Base-by-base conservation (phyloP, 2,329 filamentous ascomycete genomes). In the Periconia sp. region DNA sequence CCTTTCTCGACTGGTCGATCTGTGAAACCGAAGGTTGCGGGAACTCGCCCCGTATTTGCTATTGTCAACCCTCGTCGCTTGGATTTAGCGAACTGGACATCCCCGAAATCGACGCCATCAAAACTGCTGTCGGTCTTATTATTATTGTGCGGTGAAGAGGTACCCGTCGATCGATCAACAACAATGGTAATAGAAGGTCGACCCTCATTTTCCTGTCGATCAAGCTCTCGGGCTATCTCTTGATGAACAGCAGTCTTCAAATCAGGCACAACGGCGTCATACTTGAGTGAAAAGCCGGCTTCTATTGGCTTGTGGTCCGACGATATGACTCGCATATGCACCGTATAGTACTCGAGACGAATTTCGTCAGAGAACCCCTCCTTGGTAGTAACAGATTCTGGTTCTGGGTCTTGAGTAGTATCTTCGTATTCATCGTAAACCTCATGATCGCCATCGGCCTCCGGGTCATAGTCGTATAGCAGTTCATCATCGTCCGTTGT, bases 221-320 rank as follows among this genome's bases (percentile, higher is more conserved):
- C 94, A 8, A 97, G 79, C 65, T 96, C 90, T 51, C 89, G 84
- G 1, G 90, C 92, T 13, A 97, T 90, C 67, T 97, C 92, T 52
- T 90, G 85, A 57, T 96, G 89, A 0, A 97, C 81, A 57, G 85
- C 88, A 1, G 91, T 85, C 70, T 95, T 97, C 23, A 96, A 77
- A 27, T 93, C 87, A 0, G 92, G 89, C 0, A 95, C 86, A 1
- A 96, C 90, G 0, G 90, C 89, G 57, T 97, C 90, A 68, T 94
- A 97, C 43, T 89, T 87, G 8, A 99, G 75, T 0, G 84, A 88
- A 68, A 97, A 97, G 1, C 92, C 79, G 1, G 92, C 91, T 54
- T 87, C 85, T 1, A 99, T 77, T 0, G 94, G 95, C 71, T 99
- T 99, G 74, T 99, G 94, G 64, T 99, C 94, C 0, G 93, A 97